These are phyloP conservation scores for Castanopsis chinensis DNA, from an alignment of 306 rosid genomes.

Conservation along the genomic window DNA sequence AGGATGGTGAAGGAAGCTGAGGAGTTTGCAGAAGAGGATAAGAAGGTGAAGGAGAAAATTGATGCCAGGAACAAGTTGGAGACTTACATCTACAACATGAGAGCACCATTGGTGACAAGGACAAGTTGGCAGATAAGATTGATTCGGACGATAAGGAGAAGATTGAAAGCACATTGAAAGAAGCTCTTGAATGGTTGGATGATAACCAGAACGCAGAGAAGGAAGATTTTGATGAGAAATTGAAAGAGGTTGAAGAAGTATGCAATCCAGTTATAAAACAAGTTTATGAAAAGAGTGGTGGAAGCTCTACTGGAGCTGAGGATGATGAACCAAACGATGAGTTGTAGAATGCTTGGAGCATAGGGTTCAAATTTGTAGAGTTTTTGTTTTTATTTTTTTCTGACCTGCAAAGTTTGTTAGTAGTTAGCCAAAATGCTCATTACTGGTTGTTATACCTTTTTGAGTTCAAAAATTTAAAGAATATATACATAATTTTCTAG, in stretches of 20 bases:
- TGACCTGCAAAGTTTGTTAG: neutral
- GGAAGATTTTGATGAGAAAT: slow-evolving; percentile 43
- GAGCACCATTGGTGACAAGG: slow-evolving; percentile 38
- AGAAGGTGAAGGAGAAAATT: slow-evolving; percentile 37
- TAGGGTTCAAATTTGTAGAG: neutral
- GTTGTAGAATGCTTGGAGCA: slow-evolving; percentile 17
- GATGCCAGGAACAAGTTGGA: slow-evolving; percentile 54
- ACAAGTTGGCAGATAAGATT: slow-evolving; percentile 45
- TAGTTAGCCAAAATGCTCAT: neutral
- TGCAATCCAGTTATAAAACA: slow-evolving; percentile 41
- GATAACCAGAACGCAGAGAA: slow-evolving; percentile 44
- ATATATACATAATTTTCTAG: too few relatives aligned
- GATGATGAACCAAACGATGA: slow-evolving; percentile 45
- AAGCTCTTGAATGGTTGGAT: slow-evolving; percentile 51
- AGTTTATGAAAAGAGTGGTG: slow-evolving; percentile 42
- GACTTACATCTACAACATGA: slow-evolving; percentile 48
- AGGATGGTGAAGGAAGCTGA: slow-evolving; percentile 60
- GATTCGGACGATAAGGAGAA: slow-evolving; percentile 49
- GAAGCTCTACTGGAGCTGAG: slow-evolving; percentile 20
- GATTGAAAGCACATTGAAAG: slow-evolving; percentile 38
- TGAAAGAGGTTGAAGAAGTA: slow-evolving; percentile 49
- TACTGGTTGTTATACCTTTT: neutral
- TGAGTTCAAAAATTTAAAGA: too few relatives aligned
- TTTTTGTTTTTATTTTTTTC: too few relatives aligned
- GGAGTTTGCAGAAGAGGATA: slow-evolving; percentile 57